Percentiles rank a stretch among this genome's conserved stretches.
Conservation (phyloP, 1,284 basidiomycete species). For the Malassezia restricta region DNA sequence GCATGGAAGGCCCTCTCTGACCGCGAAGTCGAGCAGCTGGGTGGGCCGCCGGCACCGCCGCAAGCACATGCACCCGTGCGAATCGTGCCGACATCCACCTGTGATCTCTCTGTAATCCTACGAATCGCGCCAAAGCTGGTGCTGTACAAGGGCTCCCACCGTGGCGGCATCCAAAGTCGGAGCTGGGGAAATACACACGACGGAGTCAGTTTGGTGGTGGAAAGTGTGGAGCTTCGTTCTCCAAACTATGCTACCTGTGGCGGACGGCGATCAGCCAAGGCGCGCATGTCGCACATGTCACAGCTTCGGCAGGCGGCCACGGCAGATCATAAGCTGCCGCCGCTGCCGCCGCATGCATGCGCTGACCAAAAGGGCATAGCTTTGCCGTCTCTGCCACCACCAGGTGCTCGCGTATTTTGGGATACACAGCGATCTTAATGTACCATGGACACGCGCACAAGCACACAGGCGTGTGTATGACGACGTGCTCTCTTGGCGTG, state of each 20-base stretch:
- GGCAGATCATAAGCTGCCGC: not conserved
- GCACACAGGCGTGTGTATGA: too few relatives aligned
- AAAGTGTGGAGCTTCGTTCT: constrained; percentile 47
- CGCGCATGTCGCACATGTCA: constrained; percentile 24
- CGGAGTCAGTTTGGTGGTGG: constrained; percentile 51
- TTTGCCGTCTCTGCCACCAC: not conserved
- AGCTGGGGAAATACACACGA: constrained; percentile 55
- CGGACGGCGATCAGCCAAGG: constrained; percentile 23
- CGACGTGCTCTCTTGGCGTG: not conserved
- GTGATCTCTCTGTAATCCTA: constrained; percentile 49
- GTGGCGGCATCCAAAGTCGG: constrained; percentile 50
- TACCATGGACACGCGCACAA: not conserved
- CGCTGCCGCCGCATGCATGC: not conserved
- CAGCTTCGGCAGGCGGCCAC: constrained; percentile 7
- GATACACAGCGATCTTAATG: not conserved
- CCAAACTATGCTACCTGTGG: constrained; percentile 24
- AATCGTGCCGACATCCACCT: constrained; percentile 7
- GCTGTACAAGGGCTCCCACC: constrained; percentile 50
- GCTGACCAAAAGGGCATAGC: not conserved
- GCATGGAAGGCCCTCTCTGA: constrained; percentile 24
- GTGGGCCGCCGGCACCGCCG: not conserved
- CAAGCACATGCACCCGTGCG: not conserved
- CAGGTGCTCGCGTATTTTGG: not conserved
- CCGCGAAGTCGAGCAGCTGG: constrained; percentile 6
- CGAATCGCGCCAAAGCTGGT: constrained; percentile 51